Conservation (phyloP, 179 eudicot genomes). For the Spinacia oleracea region DNA sequence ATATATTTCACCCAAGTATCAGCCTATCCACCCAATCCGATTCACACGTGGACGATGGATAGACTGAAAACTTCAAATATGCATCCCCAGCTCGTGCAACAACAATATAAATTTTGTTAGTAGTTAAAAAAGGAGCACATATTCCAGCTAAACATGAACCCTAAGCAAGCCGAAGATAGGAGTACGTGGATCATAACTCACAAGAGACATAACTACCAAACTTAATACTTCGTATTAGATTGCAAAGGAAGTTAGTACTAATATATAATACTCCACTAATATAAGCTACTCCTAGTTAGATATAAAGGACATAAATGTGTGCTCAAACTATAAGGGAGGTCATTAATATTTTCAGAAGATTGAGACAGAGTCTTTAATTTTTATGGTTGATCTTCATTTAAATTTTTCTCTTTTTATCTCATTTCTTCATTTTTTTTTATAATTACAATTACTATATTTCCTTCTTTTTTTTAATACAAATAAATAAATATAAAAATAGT, state of each 20-base stretch:
- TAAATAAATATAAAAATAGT: neutral
- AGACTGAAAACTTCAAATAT: no score
- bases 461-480: neutral
- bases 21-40: no score
- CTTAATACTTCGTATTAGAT: constrained; percentile 9
- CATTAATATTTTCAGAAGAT: constrained; percentile 29
- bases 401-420: constrained; percentile 21
- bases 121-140: neutral
- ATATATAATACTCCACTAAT: no score
- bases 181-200: neutral
- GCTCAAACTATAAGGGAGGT: constrained; percentile 43
- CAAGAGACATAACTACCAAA: constrained; percentile 18
- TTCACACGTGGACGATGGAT: no score
- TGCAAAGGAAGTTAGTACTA: constrained; percentile 6
- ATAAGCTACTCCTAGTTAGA: constrained; percentile 7
- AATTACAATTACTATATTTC: neutral
- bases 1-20: no score
- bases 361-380: constrained; percentile 26
- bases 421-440: neutral
- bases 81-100: no score
- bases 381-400: constrained; percentile 34
- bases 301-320: constrained; percentile 28
- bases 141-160: neutral
- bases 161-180: neutral
- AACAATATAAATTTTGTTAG: no score